Percentiles rank a stretch among this genome's conserved stretches.
Conservation (phyloP, 352 stramenopile species). For the Pythium angustatum region DNA sequence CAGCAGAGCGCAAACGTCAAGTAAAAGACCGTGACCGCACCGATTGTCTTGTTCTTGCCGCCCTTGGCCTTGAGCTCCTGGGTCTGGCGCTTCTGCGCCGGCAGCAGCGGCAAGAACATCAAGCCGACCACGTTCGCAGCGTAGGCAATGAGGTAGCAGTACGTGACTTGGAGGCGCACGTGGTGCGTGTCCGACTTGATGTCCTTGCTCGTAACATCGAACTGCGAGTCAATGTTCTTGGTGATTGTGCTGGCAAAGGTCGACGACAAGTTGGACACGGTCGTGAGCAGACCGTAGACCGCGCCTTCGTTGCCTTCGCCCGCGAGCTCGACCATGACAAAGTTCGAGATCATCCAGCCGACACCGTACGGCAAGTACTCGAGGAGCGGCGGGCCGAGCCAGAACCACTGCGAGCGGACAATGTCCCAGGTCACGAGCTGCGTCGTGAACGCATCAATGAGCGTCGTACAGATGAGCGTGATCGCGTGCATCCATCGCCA, state of each 20-base stretch:
- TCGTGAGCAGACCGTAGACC: background rate
- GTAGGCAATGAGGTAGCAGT: background rate
- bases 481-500: constrained; percentile 1
- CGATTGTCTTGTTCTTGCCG: background rate
- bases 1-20: background rate
- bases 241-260: background rate
- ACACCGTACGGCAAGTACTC: constrained; percentile 26
- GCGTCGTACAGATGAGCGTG: background rate
- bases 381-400: constrained; percentile 11
- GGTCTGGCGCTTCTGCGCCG: background rate
- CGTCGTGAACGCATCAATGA: background rate
- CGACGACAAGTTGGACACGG: background rate
- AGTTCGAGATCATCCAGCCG: constrained; percentile 24
- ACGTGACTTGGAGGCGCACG: background rate
- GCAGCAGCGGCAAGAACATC: background rate
- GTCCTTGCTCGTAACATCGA: background rate
- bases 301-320: background rate
- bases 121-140: background rate
- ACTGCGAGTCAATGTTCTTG: background rate
- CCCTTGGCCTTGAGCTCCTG: background rate
- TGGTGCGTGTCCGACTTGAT: background rate
- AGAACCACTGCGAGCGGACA: background rate
- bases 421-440: background rate
- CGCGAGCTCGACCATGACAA: background rate
- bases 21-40: background rate